Evolutionary conservation across 2,329 filamentous ascomycete species (phyloP).

Genomic region (Paraconiothyrium sp.): DNA sequence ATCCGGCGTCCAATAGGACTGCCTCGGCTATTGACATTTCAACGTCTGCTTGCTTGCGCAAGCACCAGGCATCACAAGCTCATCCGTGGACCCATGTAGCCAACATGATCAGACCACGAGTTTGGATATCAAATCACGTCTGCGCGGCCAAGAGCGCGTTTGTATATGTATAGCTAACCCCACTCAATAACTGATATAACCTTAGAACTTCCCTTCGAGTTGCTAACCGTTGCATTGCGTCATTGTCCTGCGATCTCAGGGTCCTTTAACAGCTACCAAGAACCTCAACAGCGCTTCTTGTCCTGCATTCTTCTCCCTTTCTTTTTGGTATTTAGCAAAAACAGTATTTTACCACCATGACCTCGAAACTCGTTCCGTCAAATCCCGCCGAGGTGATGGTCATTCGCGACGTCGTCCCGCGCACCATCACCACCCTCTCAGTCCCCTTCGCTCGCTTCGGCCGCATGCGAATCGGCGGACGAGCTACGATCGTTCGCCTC

Average conservation of each 20-base stretch:
- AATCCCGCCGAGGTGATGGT: slow-evolving; percentile 88
- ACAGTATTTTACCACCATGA: slow-evolving; percentile 35
- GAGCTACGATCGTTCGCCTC: slow-evolving; percentile 86
- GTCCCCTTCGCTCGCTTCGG: slow-evolving; percentile 87
- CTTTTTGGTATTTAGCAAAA: neutral
- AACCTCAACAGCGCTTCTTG: neutral
- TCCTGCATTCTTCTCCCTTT: neutral
- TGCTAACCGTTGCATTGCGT: slow-evolving; percentile 17
- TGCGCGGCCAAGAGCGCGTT: neutral
- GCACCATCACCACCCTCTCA: slow-evolving; percentile 76
- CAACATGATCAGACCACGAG: slow-evolving; percentile 4
- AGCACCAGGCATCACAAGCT: neutral
- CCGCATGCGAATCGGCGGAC: slow-evolving; percentile 80
- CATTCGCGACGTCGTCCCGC: slow-evolving; percentile 83
- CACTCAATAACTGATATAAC: neutral
- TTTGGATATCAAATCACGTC: slow-evolving; percentile 7
- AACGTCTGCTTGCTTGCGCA: slow-evolving; percentile 4
- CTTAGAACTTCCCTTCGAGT: neutral
- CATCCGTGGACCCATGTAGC: neutral
- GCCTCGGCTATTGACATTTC: slow-evolving; percentile 4
- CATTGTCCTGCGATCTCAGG: slow-evolving; percentile 15
- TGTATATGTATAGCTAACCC: neutral
- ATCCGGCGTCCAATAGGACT: slow-evolving; percentile 6
- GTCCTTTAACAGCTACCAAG: slow-evolving; percentile 23
- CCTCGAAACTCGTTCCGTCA: slow-evolving; percentile 54